These are phyloP conservation scores for Rhododendron henanense DNA, from an alignment of 148 eudicot species.

Conservation along the genomic window DNA sequence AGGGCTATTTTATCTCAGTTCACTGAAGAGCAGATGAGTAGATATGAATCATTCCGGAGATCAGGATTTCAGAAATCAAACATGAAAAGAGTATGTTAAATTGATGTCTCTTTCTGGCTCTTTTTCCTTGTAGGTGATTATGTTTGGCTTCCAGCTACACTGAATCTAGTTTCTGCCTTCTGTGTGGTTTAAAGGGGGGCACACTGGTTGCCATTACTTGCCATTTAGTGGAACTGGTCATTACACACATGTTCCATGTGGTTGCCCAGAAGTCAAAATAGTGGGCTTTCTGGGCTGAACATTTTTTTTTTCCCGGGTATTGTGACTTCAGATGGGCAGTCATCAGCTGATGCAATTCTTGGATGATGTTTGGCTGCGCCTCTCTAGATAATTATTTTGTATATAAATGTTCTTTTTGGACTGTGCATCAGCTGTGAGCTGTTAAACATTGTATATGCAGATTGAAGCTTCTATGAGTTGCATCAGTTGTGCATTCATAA, in stretches of 20 bases:
- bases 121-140: background rate
- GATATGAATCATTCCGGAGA: conserved; percentile 87
- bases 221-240: background rate
- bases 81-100: conserved; percentile 74
- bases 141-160: background rate
- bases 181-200: background rate
- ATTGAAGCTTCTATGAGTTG: background rate
- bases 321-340: background rate
- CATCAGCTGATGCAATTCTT: background rate
- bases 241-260: background rate
- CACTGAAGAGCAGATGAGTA: conserved; percentile 79
- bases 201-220: background rate
- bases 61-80: conserved; percentile 90
- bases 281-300: background rate
- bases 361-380: background rate
- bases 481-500: background rate
- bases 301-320: background rate
- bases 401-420: background rate
- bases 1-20: conserved; percentile 73
- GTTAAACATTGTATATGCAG: background rate
- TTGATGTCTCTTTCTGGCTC: background rate
- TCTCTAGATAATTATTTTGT: background rate
- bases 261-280: background rate
- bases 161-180: conserved; percentile 11
- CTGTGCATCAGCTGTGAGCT: background rate